phyloP scores from a whole-genome alignment of 1,139 yeast species.

The Sugiyamaella pinicola region DNA sequence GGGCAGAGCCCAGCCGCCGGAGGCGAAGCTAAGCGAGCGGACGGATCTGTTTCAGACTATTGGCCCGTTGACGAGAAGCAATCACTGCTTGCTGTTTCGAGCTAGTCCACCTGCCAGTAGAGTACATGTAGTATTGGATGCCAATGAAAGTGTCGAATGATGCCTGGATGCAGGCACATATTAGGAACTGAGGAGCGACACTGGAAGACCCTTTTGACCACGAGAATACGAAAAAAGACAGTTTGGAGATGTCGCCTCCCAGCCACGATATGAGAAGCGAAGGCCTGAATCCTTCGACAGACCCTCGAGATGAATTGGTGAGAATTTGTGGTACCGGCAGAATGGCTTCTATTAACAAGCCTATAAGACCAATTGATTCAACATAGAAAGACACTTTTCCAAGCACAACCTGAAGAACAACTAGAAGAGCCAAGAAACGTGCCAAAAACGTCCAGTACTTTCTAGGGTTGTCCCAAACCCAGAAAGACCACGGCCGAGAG shows the following conservation, averaged over 20 bases:
- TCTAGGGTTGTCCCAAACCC: conserved; percentile 78
- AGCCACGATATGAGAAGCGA: conserved; percentile 81
- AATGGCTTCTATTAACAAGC: conserved; percentile 77
- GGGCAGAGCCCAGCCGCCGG: too few relatives aligned
- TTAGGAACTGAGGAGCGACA: conserved; percentile 65
- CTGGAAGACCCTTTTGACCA: conserved; percentile 64
- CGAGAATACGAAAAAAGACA: conserved; percentile 70
- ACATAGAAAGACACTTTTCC: conserved; percentile 50
- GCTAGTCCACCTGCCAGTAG: conserved; percentile 33
- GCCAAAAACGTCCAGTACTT: conserved; percentile 68
- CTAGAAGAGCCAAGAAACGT: conserved; percentile 49
- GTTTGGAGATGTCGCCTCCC: conserved; percentile 81
- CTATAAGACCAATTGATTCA: conserved; percentile 66
- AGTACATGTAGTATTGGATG: conserved; percentile 55
- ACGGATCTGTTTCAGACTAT: conserved; percentile 28
- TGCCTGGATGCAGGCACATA: conserved; percentile 84
- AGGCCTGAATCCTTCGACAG: conserved; percentile 76
- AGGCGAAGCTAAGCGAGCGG: not conserved
- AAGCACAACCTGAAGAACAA: conserved; percentile 51
- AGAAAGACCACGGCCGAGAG: conserved; percentile 61
- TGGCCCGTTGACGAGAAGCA: conserved; percentile 34
- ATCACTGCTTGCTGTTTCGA: conserved; percentile 23
- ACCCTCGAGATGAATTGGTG: conserved; percentile 64
- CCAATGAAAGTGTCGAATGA: conserved; percentile 73
- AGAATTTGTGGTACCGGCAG: conserved; percentile 88